Conservation (phyloP, 1,139 yeast species). For the Candida neerlandica region DNA sequence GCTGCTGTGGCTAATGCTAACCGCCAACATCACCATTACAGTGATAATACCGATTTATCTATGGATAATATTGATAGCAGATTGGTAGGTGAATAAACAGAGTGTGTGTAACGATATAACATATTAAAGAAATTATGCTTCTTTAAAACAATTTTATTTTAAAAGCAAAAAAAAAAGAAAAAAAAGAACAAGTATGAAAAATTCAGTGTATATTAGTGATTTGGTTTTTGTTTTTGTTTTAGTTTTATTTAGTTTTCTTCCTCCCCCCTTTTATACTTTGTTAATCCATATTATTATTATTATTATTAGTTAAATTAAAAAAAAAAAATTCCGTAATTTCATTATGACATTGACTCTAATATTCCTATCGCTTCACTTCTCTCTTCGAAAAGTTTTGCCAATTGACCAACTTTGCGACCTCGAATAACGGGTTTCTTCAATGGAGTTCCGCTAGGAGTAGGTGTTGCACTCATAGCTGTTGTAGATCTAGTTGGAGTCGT, state of each 20-base stretch:
- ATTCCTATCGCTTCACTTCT: conserved; percentile 55
- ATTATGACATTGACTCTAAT: conserved; percentile 34
- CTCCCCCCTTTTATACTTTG: background rate
- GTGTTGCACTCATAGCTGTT: background rate
- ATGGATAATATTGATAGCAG: conserved; percentile 53
- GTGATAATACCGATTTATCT: conserved; percentile 38
- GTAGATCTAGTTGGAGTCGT: background rate
- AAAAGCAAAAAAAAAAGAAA: background rate
- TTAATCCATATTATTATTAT: background rate
- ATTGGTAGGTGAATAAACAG: conserved; percentile 45
- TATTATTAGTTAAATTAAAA: background rate
- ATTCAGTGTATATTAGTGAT: background rate
- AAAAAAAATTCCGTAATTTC: background rate
- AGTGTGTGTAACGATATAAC: too few species aligned
- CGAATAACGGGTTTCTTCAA: conserved; percentile 50
- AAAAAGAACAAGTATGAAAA: background rate
- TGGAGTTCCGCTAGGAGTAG: background rate
- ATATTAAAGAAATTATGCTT: background rate
- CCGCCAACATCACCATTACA: conserved; percentile 28
- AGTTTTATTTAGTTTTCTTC: background rate
- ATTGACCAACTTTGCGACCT: conserved; percentile 56
- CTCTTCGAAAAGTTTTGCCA: conserved; percentile 59
- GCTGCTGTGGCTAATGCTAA: conserved; percentile 46
- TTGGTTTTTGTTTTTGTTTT: background rate
- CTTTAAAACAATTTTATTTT: background rate